Conservation (phyloP, 164 flowering plant species). For the Echeveria elegans region DNA sequence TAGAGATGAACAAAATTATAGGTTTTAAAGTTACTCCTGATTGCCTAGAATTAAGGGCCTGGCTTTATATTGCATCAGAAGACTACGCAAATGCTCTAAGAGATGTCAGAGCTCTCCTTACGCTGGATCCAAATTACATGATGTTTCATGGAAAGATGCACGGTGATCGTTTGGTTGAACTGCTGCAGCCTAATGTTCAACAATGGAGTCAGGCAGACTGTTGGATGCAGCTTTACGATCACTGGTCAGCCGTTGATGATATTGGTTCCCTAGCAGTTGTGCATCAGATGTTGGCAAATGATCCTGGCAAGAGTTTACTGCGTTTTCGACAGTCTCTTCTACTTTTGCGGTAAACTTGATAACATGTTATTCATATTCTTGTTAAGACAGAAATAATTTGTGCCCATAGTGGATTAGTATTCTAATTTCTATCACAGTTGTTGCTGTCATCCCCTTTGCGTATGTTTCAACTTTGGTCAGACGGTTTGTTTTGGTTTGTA, state of each 20-base stretch:
- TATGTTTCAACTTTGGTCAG: too few relatives aligned
- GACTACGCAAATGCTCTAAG: slow-evolving; percentile 71
- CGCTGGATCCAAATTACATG: slow-evolving; percentile 71
- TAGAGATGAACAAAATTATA: slow-evolving; percentile 63
- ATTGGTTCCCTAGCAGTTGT: slow-evolving; percentile 79
- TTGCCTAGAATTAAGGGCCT: slow-evolving; percentile 81
- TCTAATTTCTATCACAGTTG: background rate
- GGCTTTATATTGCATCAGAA: slow-evolving; percentile 58
- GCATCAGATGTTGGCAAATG: slow-evolving; percentile 65
- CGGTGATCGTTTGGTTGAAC: slow-evolving; percentile 61
- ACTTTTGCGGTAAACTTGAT: slow-evolving; percentile 43
- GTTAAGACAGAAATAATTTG: background rate
- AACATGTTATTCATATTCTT: background rate
- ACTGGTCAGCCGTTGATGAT: slow-evolving; percentile 87
- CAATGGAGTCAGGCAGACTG: slow-evolving; percentile 84
- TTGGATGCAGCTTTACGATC: slow-evolving; percentile 84
- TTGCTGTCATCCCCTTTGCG: too few relatives aligned
- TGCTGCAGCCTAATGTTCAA: slow-evolving; percentile 48
- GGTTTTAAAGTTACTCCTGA: slow-evolving; percentile 77
- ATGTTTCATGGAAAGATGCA: slow-evolving; percentile 64
- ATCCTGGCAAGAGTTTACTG: slow-evolving; percentile 61
- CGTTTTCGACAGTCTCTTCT: slow-evolving; percentile 75
- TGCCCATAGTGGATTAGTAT: background rate
- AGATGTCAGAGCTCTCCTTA: slow-evolving; percentile 68
- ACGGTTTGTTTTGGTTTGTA: too few relatives aligned